A percentile compares a stretch with the other conserved stretches of the same genome.
phyloP scores from a whole-genome alignment of 164 flowering plant species.

The Akebia trifoliata region DNA sequence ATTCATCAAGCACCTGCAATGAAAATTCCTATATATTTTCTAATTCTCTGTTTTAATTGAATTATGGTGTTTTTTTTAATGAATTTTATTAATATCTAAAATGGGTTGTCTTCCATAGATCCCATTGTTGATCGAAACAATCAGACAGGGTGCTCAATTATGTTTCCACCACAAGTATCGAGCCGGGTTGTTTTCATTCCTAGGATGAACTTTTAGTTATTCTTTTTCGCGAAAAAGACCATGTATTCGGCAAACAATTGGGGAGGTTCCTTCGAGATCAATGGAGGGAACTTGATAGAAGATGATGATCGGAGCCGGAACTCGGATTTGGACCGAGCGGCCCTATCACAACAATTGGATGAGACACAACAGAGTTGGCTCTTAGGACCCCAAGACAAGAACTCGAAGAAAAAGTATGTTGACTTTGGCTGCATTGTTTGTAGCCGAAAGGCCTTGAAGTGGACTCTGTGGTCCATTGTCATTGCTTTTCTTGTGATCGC shows the following conservation, averaged over 20 bases:
- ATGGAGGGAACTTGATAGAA: constrained; percentile 28
- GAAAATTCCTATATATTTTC: background rate
- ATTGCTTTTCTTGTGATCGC: constrained; percentile 51
- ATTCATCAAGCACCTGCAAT: constrained; percentile 4
- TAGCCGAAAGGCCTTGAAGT: constrained; percentile 49
- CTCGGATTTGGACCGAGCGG: constrained; percentile 38
- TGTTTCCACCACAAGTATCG: background rate
- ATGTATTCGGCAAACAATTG: constrained; percentile 58
- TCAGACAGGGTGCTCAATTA: too few relatives aligned
- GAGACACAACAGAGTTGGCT: constrained; percentile 81
- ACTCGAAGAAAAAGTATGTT: constrained; percentile 60
- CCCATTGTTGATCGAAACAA: too few relatives aligned
- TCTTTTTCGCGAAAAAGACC: constrained; percentile 1
- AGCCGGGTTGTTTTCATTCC: background rate
- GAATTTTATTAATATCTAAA: background rate
- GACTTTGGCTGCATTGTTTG: constrained; percentile 71
- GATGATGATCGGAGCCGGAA: constrained; percentile 32
- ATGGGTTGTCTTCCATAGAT: background rate
- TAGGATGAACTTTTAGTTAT: background rate
- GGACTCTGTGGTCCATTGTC: constrained; percentile 33
- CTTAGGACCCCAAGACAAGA: constrained; percentile 35
- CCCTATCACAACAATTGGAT: constrained; percentile 36
- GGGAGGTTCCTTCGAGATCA: constrained; percentile 74
- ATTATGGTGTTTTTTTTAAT: background rate
- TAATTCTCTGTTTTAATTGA: background rate